Base-by-base conservation (phyloP, 352 stramenopile species). In the Elongisporangium prolatum region DNA sequence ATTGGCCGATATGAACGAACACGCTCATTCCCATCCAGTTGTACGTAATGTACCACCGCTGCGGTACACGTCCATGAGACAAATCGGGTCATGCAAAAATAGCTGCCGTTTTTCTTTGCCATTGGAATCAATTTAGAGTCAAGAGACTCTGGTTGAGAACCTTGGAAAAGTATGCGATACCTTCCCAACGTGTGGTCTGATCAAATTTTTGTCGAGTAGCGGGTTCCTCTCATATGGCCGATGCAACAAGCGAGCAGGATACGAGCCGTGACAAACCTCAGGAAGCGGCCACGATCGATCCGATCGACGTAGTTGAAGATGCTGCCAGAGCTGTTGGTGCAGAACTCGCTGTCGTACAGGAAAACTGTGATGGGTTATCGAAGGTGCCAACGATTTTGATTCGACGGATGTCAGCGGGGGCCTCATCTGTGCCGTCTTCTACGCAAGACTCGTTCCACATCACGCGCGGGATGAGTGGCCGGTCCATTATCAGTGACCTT, bases 1-100 rank as follows among this genome's bases (percentile, higher is more conserved):
- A 90, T 56, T 93, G 84, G 25, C 84, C 84, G 21, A 93, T 68
- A 20, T 91, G 76, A n/a, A 93, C 51, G 14, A 71, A 62, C 1
- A 86, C 64, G 47, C 77, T 87, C 84, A 93, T 88, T 53, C 21
- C 47, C 24, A 9, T 5, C 28, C 28, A 34, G 24, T 34, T 7
- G 24, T 7, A 34, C 4, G 28, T 17, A 17, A 17, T 44, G 34
- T 44, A 44, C 34, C 34, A 44, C 34, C 1, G 10, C 34, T 11
- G 34, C 34, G 34, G 34, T 44, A 44, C 34, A 44, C 34, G 11
- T 38, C 28, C 9, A 38, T 11, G 34, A 16, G 34, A 1, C 34
- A 44, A 44, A 44, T 17, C 11, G 34, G 11, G 34, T 11, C 11
- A 44, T 44, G 34, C 34, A 44, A 44, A 44, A 44, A 44, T 44